Evolutionary conservation across 208 protist genomes (phyloP).

Genomic region (Naegleria lovaniensis): DNA sequence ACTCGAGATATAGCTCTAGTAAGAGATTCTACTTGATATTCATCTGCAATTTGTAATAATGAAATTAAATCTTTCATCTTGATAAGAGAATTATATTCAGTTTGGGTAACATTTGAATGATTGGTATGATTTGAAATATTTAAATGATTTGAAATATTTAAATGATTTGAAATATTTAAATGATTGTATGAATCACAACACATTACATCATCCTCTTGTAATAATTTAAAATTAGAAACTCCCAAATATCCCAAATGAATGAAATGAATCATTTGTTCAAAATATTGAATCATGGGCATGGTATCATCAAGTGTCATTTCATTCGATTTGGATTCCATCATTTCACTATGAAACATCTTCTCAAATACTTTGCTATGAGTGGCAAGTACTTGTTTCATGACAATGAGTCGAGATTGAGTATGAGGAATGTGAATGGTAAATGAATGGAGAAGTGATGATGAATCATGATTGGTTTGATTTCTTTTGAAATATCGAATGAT

Average conservation of each 20-base stretch:
- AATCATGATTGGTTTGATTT: too few relatives aligned
- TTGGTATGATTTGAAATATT: too few relatives aligned
- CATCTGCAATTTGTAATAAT: not conserved
- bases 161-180: too few relatives aligned
- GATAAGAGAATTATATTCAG: not conserved
- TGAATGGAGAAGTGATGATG: too few relatives aligned
- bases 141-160: too few relatives aligned
- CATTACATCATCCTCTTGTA: too few relatives aligned
- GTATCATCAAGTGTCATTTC: not conserved
- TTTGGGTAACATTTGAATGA: too few relatives aligned
- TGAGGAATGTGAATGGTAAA: not conserved
- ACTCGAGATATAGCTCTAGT: not conserved
- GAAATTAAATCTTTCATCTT: not conserved
- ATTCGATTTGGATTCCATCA: not conserved
- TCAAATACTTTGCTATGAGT: not conserved
- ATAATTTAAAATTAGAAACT: not conserved
- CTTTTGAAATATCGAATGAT: too few relatives aligned
- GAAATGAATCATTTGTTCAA: not conserved
- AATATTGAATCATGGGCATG: not conserved
- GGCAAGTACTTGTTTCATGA: not conserved
- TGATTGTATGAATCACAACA: too few relatives aligned
- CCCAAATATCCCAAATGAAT: not conserved
- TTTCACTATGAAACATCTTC: not conserved
- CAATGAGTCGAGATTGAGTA: not conserved
- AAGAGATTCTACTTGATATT: not conserved